phyloP scores from a whole-genome alignment of 2,329 filamentous ascomycete genomes.

The Aphanoascus verrucosus region DNA sequence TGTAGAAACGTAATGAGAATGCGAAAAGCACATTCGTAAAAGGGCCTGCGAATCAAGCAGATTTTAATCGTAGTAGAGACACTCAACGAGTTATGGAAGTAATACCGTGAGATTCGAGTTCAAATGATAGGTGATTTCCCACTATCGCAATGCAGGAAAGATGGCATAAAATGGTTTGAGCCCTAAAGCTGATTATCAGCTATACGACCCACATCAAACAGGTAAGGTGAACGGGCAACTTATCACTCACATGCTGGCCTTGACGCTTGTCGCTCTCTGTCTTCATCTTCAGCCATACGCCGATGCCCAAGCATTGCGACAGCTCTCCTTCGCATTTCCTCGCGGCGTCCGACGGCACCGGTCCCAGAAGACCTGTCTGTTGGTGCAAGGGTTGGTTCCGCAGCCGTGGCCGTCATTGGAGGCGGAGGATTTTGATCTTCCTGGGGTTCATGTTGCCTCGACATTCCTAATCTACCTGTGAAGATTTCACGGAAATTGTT shows the following conservation, averaged over 20 bases:
- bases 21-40: too few relatives aligned
- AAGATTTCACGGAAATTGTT: not conserved
- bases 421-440: not conserved
- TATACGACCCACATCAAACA: not conserved
- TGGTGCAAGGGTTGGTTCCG: not conserved
- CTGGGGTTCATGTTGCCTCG: not conserved
- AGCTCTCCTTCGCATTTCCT: slow-evolving; percentile 15
- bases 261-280: slow-evolving; percentile 16
- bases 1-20: not conserved
- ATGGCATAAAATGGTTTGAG: slow-evolving; percentile 13
- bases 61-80: too few relatives aligned
- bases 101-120: too few relatives aligned
- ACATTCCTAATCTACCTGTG: not conserved
- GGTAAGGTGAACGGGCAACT: not conserved
- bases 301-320: slow-evolving; percentile 15
- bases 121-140: not conserved
- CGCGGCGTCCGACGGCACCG: slow-evolving; percentile 2
- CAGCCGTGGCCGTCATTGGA: not conserved
- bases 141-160: slow-evolving; percentile 14
- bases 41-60: too few relatives aligned
- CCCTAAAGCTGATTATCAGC: slow-evolving; percentile 9
- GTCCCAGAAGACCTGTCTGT: not conserved
- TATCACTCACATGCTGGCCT: slow-evolving; percentile 18
- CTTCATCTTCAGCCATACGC: slow-evolving; percentile 16
- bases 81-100: too few relatives aligned